Evolutionary conservation across 257 asterid genomes (phyloP).

Genomic region (Plantago major): DNA sequence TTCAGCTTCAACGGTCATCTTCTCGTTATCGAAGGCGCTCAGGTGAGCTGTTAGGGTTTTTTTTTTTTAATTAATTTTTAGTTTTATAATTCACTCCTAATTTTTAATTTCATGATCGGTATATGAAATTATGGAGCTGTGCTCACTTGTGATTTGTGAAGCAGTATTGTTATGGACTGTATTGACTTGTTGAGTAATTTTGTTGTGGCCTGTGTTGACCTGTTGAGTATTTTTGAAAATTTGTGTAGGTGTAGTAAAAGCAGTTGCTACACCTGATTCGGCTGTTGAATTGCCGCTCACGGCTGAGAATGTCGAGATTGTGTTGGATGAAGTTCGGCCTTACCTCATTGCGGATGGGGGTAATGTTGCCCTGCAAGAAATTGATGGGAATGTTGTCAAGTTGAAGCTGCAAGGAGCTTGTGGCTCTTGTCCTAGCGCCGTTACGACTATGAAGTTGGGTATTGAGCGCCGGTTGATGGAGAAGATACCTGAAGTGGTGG

Average conservation of each 20-base stretch:
- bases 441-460: slow-evolving; percentile 86
- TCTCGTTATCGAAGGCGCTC: not conserved
- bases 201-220: not conserved
- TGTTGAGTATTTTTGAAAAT: not conserved
- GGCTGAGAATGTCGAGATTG: slow-evolving; percentile 82
- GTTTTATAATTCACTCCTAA: too few species aligned
- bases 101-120: not conserved
- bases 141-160: too few species aligned
- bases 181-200: not conserved
- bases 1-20: slow-evolving; percentile 4
- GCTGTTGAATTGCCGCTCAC: slow-evolving; percentile 75
- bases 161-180: too few species aligned
- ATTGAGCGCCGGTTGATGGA: slow-evolving; percentile 93
- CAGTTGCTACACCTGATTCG: slow-evolving; percentile 70
- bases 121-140: not conserved
- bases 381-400: slow-evolving; percentile 87
- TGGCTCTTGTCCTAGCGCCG: slow-evolving; percentile 96
- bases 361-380: slow-evolving; percentile 87
- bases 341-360: slow-evolving; percentile 97
- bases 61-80: slow-evolving; percentile 9
- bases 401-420: slow-evolving; percentile 95
- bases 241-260: slow-evolving; percentile 48
- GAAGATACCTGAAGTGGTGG: slow-evolving; percentile 86
- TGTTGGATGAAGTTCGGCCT: slow-evolving; percentile 89
- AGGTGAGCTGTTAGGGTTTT: not conserved